A percentile compares a stretch with the other conserved stretches of the same genome.
These are phyloP conservation scores for Cryptosporidium meleagridis DNA, from an alignment of 169 alveolate species.

Conservation along the genomic window DNA sequence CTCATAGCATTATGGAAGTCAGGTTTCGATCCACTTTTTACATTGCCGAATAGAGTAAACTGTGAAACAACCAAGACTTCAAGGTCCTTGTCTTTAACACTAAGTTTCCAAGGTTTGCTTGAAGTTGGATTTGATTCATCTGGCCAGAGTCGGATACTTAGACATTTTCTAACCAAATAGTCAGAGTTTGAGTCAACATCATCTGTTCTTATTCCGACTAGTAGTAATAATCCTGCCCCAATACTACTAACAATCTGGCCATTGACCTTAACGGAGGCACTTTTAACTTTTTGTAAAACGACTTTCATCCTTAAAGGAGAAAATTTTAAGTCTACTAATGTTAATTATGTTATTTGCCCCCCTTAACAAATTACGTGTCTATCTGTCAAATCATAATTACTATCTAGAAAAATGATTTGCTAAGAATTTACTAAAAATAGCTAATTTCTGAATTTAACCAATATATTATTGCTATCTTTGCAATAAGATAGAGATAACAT, in stretches of 20 bases:
- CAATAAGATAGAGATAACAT: too few species aligned
- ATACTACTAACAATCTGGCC: slow-evolving; percentile 84
- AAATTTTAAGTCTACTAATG: not conserved
- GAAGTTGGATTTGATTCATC: slow-evolving; percentile 78
- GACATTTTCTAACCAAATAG: slow-evolving; percentile 84
- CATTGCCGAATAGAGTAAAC: slow-evolving; percentile 90
- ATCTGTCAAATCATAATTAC: not conserved
- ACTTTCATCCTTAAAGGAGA: slow-evolving; percentile 82
- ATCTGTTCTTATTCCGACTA: slow-evolving; percentile 85
- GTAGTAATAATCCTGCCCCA: slow-evolving; percentile 86
- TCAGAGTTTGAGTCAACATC: slow-evolving; percentile 82
- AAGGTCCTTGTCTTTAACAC: slow-evolving; percentile 84
- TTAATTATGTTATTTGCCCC: not conserved
- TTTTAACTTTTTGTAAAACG: slow-evolving; percentile 86
- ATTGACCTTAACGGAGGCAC: slow-evolving; percentile 85
- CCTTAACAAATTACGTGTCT: not conserved
- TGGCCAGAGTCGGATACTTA: slow-evolving; percentile 87
- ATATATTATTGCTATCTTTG: too few species aligned
- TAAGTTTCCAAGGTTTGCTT: slow-evolving; percentile 84
- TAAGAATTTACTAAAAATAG: too few species aligned
- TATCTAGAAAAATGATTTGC: not conserved
- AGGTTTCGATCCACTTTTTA: slow-evolving; percentile 92
- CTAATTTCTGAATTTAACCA: not conserved
- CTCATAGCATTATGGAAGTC: slow-evolving; percentile 93
- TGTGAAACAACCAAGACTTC: slow-evolving; percentile 89